Evolutionary conservation across 83 land plant species (phyloP).

Genomic region (Thuja plicata): DNA sequence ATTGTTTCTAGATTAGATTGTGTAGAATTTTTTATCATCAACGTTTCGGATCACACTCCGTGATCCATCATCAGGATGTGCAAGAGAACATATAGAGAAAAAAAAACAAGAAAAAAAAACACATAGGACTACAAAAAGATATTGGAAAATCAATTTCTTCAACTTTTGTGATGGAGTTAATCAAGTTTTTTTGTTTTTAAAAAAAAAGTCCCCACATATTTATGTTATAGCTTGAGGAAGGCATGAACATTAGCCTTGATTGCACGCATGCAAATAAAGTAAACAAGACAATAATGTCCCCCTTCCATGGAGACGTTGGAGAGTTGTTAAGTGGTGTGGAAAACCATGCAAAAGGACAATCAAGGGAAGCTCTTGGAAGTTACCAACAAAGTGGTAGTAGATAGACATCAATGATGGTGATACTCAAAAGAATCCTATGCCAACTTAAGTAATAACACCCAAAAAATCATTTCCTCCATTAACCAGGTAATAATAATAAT

Average conservation of each 20-base stretch:
- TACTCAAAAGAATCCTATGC: neutral
- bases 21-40: no score
- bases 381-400: no score
- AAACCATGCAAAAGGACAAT: neutral
- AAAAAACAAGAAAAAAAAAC: no score
- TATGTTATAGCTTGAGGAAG: neutral
- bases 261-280: conserved; percentile 1
- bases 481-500: no score
- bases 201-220: neutral
- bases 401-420: neutral
- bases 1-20: no score
- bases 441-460: neutral
- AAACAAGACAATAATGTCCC: neutral
- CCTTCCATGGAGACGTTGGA: neutral
- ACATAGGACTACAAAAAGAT: no score
- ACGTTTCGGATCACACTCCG: no score
- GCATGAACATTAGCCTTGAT: neutral
- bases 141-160: no score
- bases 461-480: neutral
- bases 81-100: no score
- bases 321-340: neutral
- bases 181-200: neutral
- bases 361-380: neutral
- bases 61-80: no score
- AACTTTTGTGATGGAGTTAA: no score